Percentiles rank a stretch among this genome's conserved stretches.
Conservation (phyloP, 805 yeast species). For the Teunomyces cretensis region DNA sequence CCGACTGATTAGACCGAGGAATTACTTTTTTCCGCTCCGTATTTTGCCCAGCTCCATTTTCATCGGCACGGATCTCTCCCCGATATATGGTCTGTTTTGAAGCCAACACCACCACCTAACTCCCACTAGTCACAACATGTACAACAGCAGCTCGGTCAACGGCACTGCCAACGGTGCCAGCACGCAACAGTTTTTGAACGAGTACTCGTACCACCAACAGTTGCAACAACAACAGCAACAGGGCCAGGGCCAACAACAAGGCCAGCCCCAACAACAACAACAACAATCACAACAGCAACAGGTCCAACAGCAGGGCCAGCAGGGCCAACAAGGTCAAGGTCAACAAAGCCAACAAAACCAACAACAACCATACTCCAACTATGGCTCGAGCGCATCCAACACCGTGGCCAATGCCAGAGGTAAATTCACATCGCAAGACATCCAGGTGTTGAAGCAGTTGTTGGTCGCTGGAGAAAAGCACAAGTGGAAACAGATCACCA, state of each 20-base stretch:
- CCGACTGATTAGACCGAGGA: background rate
- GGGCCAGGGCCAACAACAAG: no score
- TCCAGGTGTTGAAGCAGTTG: constrained; percentile 45
- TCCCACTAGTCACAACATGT: constrained; percentile 10
- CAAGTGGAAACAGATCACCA: constrained; percentile 61
- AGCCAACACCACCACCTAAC: constrained; percentile 18
- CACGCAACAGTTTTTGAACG: constrained; percentile 8
- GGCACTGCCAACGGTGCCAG: constrained; percentile 6
- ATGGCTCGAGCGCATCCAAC: constrained; percentile 4
- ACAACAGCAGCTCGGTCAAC: constrained; percentile 6
- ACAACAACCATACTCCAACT: constrained; percentile 6
- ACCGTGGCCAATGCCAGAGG: constrained; percentile 4
- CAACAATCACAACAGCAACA: constrained; percentile 9
- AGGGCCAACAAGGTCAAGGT: background rate
- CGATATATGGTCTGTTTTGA: constrained; percentile 17
- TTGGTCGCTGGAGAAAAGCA: constrained; percentile 53
- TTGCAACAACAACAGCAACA: constrained; percentile 13
- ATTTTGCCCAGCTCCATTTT: no score
- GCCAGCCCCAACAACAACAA: constrained; percentile 9
- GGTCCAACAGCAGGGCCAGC: constrained; percentile 2
- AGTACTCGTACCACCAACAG: constrained; percentile 15
- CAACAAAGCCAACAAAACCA: constrained; percentile 7
- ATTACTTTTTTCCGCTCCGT: no score
- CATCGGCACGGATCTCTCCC: no score
- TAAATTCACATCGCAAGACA: constrained; percentile 44